These are phyloP conservation scores for Hyparrhenia diplandra DNA, from an alignment of 176 grass and related monocot genomes.

Conservation along the genomic window DNA sequence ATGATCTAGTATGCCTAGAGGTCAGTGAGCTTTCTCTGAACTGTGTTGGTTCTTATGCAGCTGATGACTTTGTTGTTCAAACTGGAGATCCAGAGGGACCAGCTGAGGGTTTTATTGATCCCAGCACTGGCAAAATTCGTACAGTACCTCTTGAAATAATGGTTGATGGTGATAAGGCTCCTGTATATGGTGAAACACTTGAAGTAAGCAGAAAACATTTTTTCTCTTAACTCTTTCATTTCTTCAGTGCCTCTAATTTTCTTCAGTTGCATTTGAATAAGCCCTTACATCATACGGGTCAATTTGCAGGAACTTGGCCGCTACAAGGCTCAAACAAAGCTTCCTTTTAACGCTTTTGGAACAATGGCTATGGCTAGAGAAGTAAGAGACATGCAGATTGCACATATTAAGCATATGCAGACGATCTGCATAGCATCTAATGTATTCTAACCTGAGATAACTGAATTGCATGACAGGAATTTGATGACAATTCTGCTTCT, in stretches of 20 bases:
- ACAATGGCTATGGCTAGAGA: slow-evolving; percentile 99
- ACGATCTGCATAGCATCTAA: neutral
- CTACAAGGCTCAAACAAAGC: slow-evolving; percentile 95
- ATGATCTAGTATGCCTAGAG: slow-evolving; percentile 15
- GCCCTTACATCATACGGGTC: neutral
- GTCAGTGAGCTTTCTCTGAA: neutral
- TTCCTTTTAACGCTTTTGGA: slow-evolving; percentile 98
- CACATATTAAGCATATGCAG: neutral
- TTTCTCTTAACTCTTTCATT: neutral
- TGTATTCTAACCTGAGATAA: slow-evolving; percentile 4
- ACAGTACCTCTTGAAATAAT: slow-evolving; percentile 87
- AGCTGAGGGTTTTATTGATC: slow-evolving; percentile 92
- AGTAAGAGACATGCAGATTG: slow-evolving; percentile 42
- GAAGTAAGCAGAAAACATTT: slow-evolving; percentile 50
- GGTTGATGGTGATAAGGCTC: slow-evolving; percentile 66
- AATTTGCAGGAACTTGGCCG: slow-evolving; percentile 78
- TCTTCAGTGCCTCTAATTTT: neutral
- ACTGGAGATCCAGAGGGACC: slow-evolving; percentile 92
- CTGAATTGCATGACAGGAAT: slow-evolving; percentile 63
- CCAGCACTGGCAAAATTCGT: slow-evolving; percentile 74
- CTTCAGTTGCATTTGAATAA: slow-evolving; percentile 1
- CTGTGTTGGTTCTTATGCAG: slow-evolving; percentile 48
- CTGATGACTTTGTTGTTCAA: slow-evolving; percentile 99
- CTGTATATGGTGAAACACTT: slow-evolving; percentile 85
- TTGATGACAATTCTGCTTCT: slow-evolving; percentile 92